Evolutionary conservation across 495 filamentous ascomycete species (phyloP), one percentile per base, ranked within the genome.

Genomic region (Penicillium silybi): DNA sequence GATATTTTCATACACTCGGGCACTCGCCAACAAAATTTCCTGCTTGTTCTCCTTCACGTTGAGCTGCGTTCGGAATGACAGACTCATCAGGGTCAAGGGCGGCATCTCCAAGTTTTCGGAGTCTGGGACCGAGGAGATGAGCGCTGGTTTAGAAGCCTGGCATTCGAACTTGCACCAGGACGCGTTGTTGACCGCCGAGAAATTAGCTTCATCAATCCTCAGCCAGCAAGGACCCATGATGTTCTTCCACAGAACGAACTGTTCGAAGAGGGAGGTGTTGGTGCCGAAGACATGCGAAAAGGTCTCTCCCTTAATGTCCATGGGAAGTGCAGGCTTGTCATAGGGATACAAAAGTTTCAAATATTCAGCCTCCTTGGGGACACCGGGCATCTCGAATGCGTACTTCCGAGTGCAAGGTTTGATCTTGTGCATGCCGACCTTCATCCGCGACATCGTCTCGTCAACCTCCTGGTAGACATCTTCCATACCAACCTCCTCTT

Each of bases 191-290:
- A 96, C 71, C 2, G 86, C 76, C 11, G 80, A 77, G 67, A 95
- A 95, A 63, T 96, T 83, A 29, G 86, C 88, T 48, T 85, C 86
- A 53, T 89, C 80, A 50, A 98, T 90, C 62, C 82, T 88, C 16
- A 98, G 78, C 93, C 93, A 98, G 72, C 95, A 98, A 10, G 93
- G 93, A 0, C 93, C 93, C 91, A 95, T 97, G 52, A 98, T 88
- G 55, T 92, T 91, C 69, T 95, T 96, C 88, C 90, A 97, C 11
- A 98, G 79, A 13, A 97, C 95, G 61, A 98, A 98, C 61, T 98
- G 93, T 61, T 98, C 93, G 56, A 98, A 98, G 1, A 97, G 75
- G 2, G 89, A 83, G 0, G 93, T 98, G 63, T 95, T 96, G 40
- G 89, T 87, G 39, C 93, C 95, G 54, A 98, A 98, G 38, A 95